A percentile compares a stretch with the other conserved stretches of the same genome.
These are phyloP conservation scores for Rugonectria rugulosa DNA, from an alignment of 2,329 filamentous ascomycete genomes.

Conservation along the genomic window DNA sequence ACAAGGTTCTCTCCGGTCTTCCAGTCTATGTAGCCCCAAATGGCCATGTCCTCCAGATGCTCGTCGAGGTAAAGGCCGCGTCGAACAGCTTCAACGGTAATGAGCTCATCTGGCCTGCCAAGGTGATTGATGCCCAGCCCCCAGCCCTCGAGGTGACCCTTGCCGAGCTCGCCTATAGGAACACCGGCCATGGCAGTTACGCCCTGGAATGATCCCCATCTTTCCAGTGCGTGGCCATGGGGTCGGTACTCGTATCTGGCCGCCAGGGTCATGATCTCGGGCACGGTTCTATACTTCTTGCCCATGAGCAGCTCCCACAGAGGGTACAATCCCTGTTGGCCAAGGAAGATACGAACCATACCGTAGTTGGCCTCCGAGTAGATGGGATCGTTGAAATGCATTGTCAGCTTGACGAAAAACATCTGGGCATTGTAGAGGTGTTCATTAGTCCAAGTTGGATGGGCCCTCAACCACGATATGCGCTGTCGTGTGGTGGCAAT, in stretches of 20 bases:
- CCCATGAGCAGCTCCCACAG: slow-evolving; percentile 68
- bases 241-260: slow-evolving; percentile 64
- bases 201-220: slow-evolving; percentile 15
- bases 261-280: slow-evolving; percentile 64
- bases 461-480: slow-evolving; percentile 60
- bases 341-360: slow-evolving; percentile 66
- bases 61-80: slow-evolving; percentile 61
- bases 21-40: slow-evolving; percentile 69
- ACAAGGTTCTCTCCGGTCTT: slow-evolving; percentile 58
- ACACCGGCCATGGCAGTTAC: slow-evolving; percentile 56
- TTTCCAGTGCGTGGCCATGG: slow-evolving; percentile 40
- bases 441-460: slow-evolving; percentile 60
- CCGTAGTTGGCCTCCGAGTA: slow-evolving; percentile 52
- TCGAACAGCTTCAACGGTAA: slow-evolving; percentile 62
- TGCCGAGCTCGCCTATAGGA: slow-evolving; percentile 59
- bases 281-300: slow-evolving; percentile 55
- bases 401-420: slow-evolving; percentile 76
- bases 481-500: slow-evolving; percentile 64
- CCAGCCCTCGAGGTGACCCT: slow-evolving; percentile 63
- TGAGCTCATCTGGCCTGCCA: slow-evolving; percentile 63
- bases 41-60: slow-evolving; percentile 63
- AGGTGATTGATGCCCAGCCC: slow-evolving; percentile 56
- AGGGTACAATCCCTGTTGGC: slow-evolving; percentile 62
- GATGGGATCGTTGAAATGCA: slow-evolving; percentile 72
- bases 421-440: slow-evolving; percentile 69